Base-by-base conservation (phyloP, 1,284 basidiomycete genomes). In the Moesziomyces sp. region DNA sequence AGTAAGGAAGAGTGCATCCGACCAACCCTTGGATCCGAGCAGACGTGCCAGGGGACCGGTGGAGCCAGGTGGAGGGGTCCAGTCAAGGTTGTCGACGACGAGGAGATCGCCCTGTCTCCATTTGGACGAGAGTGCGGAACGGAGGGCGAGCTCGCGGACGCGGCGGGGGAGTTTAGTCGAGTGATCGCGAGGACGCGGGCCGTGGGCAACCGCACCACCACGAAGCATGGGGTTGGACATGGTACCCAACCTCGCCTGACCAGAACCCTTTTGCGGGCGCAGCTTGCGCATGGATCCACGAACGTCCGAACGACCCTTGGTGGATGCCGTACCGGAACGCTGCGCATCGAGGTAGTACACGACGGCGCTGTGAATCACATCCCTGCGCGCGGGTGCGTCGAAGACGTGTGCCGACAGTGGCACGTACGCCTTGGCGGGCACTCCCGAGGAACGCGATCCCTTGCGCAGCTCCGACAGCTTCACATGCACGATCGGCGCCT, bases 311-410 rank as follows among this genome's bases (percentile, higher is more conserved):
- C 97, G 91, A 40, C 91, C 93, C 86, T 97, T 97, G 28, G 94
- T 97, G 75, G 87, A 90, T 7, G 92, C 93, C n/a, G 91, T 91
- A 46, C 94, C 95, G 85, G 93, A 91, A 35, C 96, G 91, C 45
- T 94, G 88, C 8, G 90, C 89, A 77, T 97, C 93, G 30, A 92
- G 90, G 84, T 97, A 90, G 83, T 97, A 93, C 10, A 93, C 90
- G 43, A 94, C 91, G 79, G 94, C 96, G 58, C 93, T 88, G 85
- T 99, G 96, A 11, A 99, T 89, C 66, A 99, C 92, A 83, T 98
- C 94, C 21, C 90, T 89, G 52, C 96, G 91, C 46, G 96, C 89
- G 71, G 93, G 90, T n/a, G 70, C 66, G 75, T 89, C 88, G 85
- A 99, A 99, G 26, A 99, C 90, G 30, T 89, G 88, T 7, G 92